Base-by-base conservation (phyloP, 1,284 basidiomycete species). In the Heliocybe sulcata region DNA sequence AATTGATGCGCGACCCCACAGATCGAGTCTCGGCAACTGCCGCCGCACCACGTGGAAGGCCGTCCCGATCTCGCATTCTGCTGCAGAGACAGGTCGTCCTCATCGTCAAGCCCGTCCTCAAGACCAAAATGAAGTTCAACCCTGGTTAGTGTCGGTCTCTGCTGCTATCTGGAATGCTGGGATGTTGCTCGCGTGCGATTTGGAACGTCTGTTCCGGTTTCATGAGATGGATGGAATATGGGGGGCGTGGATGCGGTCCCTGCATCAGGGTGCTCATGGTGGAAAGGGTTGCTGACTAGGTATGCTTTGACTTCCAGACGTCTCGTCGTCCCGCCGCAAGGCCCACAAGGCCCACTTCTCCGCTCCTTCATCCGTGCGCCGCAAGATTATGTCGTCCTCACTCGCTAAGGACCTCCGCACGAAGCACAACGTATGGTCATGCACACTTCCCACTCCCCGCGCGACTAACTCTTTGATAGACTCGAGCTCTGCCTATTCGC, bases 301-400 rank as follows among this genome's bases (percentile, higher is more conserved):
- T 65, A 57, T 63, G 53, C 56, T 51, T 26, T 56, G 54, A 53
- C 58, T 56, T 61, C 29, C 66, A 92, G 91, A 90, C 70, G 81
- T 87, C 67, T 90, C 90, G 62, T 91, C 89, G 62, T 92, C 90
- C 70, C 87, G 93, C 71, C 92, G 95, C 83, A 97, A 96, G 85
- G 85, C 88, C 69, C 92, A 93, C 79, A 96, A 96, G 85, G 91
- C 90, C 65, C 95, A 98, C 83, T 97, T 97, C 75, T 79, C 79
- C 58, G 94, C 94, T 54, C 90, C 95, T 58, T 97, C 94, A 54
- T 92, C 90, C 55, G 78, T 94, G 67, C 92, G 95, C 73, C 87
- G 96, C 75, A 96, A 94, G 81, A 94, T 98, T 68, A 97, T 99
- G 94, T 94, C 92, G 65, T 93, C 95, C 59, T 81, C 94, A 56